Percentiles rank a stretch among this genome's conserved stretches.
These are phyloP conservation scores for Pyropia haitanensis DNA, from an alignment of 23 red algal species.

Conservation along the genomic window DNA sequence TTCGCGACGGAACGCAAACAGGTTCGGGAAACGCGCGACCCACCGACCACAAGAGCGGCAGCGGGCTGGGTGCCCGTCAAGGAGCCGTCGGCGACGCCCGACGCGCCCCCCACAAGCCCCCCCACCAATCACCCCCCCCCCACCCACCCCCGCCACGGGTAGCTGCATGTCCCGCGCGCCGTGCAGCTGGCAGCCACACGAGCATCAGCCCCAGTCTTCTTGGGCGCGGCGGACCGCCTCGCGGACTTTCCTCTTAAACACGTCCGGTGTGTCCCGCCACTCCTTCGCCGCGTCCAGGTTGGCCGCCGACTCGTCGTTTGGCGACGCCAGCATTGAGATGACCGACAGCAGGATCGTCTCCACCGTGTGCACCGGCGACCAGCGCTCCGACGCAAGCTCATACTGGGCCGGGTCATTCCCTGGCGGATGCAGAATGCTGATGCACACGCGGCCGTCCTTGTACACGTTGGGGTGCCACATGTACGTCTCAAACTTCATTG, in stretches of 20 bases:
- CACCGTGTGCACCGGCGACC: slow-evolving; percentile 94
- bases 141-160: too few relatives aligned
- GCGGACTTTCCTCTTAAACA: slow-evolving; percentile 88
- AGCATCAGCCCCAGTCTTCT: slow-evolving; percentile 60
- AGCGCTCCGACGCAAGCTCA: slow-evolving; percentile 90
- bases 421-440: slow-evolving; percentile 91
- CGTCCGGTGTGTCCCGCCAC: slow-evolving; percentile 82
- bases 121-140: too few relatives aligned
- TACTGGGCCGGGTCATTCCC: slow-evolving; percentile 93
- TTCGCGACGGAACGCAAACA: too few relatives aligned
- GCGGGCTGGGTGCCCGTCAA: too few relatives aligned
- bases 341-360: slow-evolving; percentile 92
- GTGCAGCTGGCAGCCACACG: neutral
- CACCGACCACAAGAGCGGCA: too few relatives aligned
- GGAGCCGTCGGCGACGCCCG: too few relatives aligned
- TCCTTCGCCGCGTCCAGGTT: slow-evolving; percentile 98
- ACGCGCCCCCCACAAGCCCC: too few relatives aligned
- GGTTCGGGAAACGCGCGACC: too few relatives aligned
- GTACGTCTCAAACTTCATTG: slow-evolving; percentile 79
- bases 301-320: slow-evolving; percentile 94
- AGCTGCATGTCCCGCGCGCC: too few relatives aligned
- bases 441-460: slow-evolving; percentile 91
- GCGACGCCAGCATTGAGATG: slow-evolving; percentile 89
- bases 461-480: slow-evolving; percentile 99
- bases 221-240: slow-evolving; percentile 70